phyloP scores from a whole-genome alignment of 208 protist genomes.

The Acanthamoeba quina region DNA sequence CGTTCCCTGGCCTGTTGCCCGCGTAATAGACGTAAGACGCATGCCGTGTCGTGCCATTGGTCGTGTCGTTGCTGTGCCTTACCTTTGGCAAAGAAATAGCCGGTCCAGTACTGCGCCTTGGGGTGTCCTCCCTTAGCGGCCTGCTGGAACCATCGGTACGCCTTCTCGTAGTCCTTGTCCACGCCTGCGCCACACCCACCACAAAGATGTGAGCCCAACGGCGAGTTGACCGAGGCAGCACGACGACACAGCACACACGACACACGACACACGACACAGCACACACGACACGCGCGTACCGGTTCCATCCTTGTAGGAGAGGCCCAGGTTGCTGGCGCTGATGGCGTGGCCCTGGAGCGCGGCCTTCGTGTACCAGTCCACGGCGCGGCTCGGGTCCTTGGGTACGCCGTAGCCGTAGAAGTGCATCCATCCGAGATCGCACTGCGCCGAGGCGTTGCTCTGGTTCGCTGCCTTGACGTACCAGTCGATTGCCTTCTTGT shows the following conservation, averaged over 20 bases:
- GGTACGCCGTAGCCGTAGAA: conserved; percentile 55
- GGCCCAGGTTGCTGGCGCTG: conserved; percentile 52
- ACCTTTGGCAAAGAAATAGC: conserved; percentile 55
- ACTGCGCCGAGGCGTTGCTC: conserved; percentile 63
- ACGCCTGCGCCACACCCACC: neutral
- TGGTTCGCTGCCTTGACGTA: conserved; percentile 61
- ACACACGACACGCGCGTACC: neutral
- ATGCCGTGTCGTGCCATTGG: neutral
- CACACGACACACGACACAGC: neutral
- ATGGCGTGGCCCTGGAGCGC: conserved; percentile 40
- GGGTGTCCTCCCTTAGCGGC: conserved; percentile 60
- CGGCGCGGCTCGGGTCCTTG: conserved; percentile 48
- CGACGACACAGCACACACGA: neutral
- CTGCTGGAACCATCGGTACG: conserved; percentile 51
- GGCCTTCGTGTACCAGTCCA: conserved; percentile 61
- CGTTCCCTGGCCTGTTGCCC: conserved; percentile 9
- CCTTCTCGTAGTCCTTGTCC: conserved; percentile 63
- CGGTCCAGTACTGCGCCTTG: conserved; percentile 60
- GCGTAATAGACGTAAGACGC: neutral
- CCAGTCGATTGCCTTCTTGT: conserved; percentile 58
- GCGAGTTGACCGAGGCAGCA: neutral
- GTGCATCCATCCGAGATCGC: conserved; percentile 54
- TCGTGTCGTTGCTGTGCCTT: neutral
- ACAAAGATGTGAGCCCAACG: neutral
- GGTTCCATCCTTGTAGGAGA: conserved; percentile 53